These are phyloP conservation scores for Acacia melanoxylon DNA, from an alignment of 306 rosid species.

Conservation along the genomic window DNA sequence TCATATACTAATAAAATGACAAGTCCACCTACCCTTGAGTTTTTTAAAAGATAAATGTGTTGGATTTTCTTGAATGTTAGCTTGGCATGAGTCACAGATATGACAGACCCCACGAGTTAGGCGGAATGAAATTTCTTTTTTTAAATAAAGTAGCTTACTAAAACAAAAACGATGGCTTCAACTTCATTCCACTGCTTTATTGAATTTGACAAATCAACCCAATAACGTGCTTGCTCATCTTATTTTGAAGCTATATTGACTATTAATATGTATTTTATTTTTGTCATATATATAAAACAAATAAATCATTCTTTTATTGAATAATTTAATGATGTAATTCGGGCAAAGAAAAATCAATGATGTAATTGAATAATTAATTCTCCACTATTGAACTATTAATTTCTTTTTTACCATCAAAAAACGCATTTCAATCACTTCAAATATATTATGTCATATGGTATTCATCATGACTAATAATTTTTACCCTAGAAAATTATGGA, in stretches of 20 bases:
- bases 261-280: no score
- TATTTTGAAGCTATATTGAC: background rate
- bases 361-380: no score
- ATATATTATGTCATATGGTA: no score
- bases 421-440: no score
- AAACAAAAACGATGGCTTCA: background rate
- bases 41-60: no score
- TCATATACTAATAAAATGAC: no score
- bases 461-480: no score
- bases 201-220: background rate
- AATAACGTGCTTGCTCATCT: background rate
- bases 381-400: background rate
- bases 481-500: no score
- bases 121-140: background rate
- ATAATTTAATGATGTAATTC: no score
- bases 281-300: background rate
- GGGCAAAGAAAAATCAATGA: no score
- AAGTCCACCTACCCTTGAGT: no score
- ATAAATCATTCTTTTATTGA: background rate
- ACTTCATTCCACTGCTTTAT: background rate
- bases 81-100: background rate
- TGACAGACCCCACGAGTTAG: background rate
- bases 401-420: background rate
- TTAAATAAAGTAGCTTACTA: background rate
- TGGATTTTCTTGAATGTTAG: background rate